These are phyloP conservation scores for Phoma sp. DNA, from an alignment of 2,329 filamentous ascomycete species.

Conservation along the genomic window DNA sequence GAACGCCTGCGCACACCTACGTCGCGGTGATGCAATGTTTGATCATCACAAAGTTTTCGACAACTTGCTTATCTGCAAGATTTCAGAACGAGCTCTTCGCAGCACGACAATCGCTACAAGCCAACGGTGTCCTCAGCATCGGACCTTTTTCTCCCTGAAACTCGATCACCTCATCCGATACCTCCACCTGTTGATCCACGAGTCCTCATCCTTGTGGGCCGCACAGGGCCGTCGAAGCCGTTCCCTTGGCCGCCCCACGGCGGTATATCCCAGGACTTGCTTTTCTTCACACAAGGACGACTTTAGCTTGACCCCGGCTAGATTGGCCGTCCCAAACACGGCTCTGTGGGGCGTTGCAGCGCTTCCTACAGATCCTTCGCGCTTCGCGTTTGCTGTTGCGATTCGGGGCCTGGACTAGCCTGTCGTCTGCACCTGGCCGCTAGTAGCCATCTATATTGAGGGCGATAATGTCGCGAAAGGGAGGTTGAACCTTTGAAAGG, in stretches of 20 bases:
- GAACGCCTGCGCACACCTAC: constrained; percentile 2
- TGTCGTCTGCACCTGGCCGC: constrained; percentile 1
- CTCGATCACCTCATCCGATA: constrained; percentile 7
- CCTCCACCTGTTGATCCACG: constrained; percentile 3
- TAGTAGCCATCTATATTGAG: constrained; percentile 2
- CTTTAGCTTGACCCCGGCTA: constrained; percentile 1
- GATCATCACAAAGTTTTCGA: neutral
- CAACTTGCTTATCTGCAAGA: neutral
- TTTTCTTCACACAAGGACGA: constrained; percentile 7
- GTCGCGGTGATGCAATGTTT: constrained; percentile 16
- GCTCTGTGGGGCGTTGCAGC: constrained; percentile 8
- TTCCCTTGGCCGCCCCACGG: constrained; percentile 14
- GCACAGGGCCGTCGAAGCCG: constrained; percentile 7
- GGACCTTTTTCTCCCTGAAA: constrained; percentile 2
- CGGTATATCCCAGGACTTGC: constrained; percentile 9
- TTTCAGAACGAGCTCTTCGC: neutral
- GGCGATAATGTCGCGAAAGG: neutral
- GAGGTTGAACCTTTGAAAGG: constrained; percentile 1
- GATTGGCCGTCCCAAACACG: constrained; percentile 2
- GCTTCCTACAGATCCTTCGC: constrained; percentile 9
- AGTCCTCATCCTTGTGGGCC: neutral
- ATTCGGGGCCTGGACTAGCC: constrained; percentile 2
- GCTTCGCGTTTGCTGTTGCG: neutral
- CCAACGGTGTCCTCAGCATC: neutral
- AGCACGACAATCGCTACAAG: neutral